Evolutionary conservation across 805 yeast genomes (phyloP), one percentile per base, ranked within the genome.

Genomic region (Schizosaccharomyces osmophilus): DNA sequence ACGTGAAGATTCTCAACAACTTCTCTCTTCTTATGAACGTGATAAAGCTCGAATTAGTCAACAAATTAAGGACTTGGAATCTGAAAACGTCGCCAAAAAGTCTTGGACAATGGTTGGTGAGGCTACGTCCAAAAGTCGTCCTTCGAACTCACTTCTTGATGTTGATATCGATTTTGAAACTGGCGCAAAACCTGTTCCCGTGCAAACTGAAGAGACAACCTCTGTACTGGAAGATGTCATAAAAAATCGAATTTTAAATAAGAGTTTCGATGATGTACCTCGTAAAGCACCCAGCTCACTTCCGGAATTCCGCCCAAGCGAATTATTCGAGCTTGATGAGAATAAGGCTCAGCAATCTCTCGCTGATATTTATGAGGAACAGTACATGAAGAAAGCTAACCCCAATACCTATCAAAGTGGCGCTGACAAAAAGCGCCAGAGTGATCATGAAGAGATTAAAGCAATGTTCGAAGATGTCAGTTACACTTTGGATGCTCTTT

Each of bases 21-120:
- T 36, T 13, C 41, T 51, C 19, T 84, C 78, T 19, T 77, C 74
- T 42, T 69, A 64, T 24, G 70, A 90, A 71, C 83, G 79, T 66
- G 95, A 87, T 70, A 97, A 90, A 71, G 75, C 76, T 61, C 80
- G 80, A 63, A 75, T 93, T 31, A 85, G 83, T 67, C 77, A 78
- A 43, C 95, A 93, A 71, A 93, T 93, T 64, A 79, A 79, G 43
- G 77, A 79, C 66, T 75, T 89, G 60, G 98, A 90, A 72, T 80
- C 82, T 57, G 97, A 89, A 70, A 83, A 93, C 19, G 82, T 90
- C 39, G 93, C 89, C 3, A 90, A 84, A 63, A 90, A 93, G 74
- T 82, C 82, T 67, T 90, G 98, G 98, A 82, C 95, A 6, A 78
- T 90, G 80, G 84, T 82, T 67, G 98, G 98, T 73, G 98, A 93